Base-by-base conservation (phyloP, 306 rosid species). In the Dicorynia guianensis region DNA sequence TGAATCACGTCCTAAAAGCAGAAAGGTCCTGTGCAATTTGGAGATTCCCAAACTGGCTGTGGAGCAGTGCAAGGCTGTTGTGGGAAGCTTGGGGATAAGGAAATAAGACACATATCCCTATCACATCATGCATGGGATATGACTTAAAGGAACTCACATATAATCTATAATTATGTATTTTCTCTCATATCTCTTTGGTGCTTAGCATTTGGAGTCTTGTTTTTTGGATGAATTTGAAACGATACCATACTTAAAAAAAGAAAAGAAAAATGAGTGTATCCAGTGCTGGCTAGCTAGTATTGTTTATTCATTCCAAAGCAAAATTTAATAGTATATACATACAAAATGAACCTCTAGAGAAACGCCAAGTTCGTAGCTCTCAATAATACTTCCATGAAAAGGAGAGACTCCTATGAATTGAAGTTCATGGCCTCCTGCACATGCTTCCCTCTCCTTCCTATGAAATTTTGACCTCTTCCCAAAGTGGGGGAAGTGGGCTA, bases 41-140 rank as follows among this genome's bases (percentile, higher is more conserved):
- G 53, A 6, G 71, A 63, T 73, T 74, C 69, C 53, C 84, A 86
- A 87, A 84, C 84, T 86, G 91, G 93, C 63, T 69, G 88, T 86
- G 90, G 87, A 88, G 84, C 86, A 81, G 61, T 81, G 90, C 90
- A 89, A 86, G 91, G 87, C 84, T 87, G 89, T 88, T 86, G 69
- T 25, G 57, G 40, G 65, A 79, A 69, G 15, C 57, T 56, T 74
- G 47, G 84, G 83, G 79, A 79, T 75, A 69, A 72, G 69, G 71
- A 72, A 84, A 76, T 48, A 17, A 61, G 74, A 15, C 53, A 79
- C 72, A 67, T 52, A 83, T 74, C 63, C 54, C 80, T 49, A 78
- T 81, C 86, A 76, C 54, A 67, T 76, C 88, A 80, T 80, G 86
- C 83, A 90, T 84, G 80, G 83, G 81, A 77, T 78, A 67, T 53